A percentile compares a stretch with the other conserved stretches of the same genome.
These are phyloP conservation scores for Prototheca wickerhamii DNA, from an alignment of 163 green algal genomes.

Conservation along the genomic window DNA sequence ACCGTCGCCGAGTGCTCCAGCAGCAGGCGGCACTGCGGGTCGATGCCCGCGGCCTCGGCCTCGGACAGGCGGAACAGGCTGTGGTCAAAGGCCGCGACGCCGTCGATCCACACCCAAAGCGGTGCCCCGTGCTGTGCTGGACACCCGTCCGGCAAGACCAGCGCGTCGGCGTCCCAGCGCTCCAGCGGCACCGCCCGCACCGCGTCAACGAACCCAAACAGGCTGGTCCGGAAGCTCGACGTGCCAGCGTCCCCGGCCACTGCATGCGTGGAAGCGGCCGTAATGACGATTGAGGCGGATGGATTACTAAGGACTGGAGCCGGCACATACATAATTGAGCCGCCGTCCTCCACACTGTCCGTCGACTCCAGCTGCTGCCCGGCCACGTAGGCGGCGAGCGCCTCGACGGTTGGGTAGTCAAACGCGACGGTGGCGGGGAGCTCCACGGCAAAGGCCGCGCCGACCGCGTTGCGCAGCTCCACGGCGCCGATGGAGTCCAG, in stretches of 20 bases:
- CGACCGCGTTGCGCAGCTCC: slow-evolving; percentile 37
- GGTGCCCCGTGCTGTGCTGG: slow-evolving; percentile 9
- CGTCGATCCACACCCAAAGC: slow-evolving; percentile 57
- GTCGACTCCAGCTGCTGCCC: neutral
- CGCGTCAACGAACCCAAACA: neutral
- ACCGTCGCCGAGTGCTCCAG: slow-evolving; percentile 31
- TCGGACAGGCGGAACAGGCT: slow-evolving; percentile 52
- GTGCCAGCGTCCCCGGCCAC: neutral
- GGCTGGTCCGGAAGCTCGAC: neutral
- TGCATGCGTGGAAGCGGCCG: neutral
- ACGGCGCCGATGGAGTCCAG: slow-evolving; percentile 49
- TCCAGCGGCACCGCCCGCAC: slow-evolving; percentile 30
- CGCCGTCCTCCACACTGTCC: neutral
- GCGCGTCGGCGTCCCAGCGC: slow-evolving; percentile 38
- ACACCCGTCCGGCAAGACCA: neutral
- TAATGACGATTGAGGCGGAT: neutral
- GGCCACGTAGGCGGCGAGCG: slow-evolving; percentile 21
- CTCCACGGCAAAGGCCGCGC: slow-evolving; percentile 30
- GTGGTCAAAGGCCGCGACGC: slow-evolving; percentile 62
- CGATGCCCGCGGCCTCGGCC: slow-evolving; percentile 48
- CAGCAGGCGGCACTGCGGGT: slow-evolving; percentile 72
- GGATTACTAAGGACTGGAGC: neutral
- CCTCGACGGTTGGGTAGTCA: slow-evolving; percentile 63
- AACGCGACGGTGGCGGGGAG: slow-evolving; percentile 66
- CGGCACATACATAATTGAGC: neutral